Conservation (phyloP, 2,329 filamentous ascomycete genomes). For the Talaromyces marneffei region DNA sequence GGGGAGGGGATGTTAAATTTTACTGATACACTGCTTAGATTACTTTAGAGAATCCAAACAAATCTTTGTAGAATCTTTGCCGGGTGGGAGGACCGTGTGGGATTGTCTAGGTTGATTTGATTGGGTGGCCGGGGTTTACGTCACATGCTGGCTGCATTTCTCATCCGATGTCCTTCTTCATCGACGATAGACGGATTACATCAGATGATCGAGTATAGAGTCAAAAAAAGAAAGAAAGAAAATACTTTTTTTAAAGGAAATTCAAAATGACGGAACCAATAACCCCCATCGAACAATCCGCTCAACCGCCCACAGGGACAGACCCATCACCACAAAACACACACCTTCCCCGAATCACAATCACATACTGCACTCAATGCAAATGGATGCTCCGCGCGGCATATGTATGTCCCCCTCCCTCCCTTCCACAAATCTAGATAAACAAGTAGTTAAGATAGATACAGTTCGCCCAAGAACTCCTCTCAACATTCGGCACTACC, state of each 20-base stretch:
- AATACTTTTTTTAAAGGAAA: neutral
- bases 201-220: neutral
- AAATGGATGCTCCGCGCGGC: constrained; percentile 85
- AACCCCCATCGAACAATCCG: constrained; percentile 10
- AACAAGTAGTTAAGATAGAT: neutral
- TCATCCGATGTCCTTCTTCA: neutral
- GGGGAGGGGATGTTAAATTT: neutral
- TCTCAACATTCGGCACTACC: constrained; percentile 80
- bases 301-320: constrained; percentile 1
- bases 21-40: neutral
- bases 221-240: too few relatives aligned
- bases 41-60: neutral
- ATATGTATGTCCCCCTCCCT: constrained; percentile 57
- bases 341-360: constrained; percentile 68
- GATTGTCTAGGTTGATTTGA: neutral
- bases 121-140: neutral
- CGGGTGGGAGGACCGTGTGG: constrained; percentile 9
- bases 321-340: constrained; percentile 15
- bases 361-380: constrained; percentile 89
- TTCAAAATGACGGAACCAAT: constrained; percentile 16
- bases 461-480: constrained; percentile 87
- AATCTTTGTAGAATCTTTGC: neutral
- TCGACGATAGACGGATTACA: neutral
- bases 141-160: neutral
- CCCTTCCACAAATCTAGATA: neutral